phyloP scores from a whole-genome alignment of 805 yeast species.

The Lipomyces oligophaga region DNA sequence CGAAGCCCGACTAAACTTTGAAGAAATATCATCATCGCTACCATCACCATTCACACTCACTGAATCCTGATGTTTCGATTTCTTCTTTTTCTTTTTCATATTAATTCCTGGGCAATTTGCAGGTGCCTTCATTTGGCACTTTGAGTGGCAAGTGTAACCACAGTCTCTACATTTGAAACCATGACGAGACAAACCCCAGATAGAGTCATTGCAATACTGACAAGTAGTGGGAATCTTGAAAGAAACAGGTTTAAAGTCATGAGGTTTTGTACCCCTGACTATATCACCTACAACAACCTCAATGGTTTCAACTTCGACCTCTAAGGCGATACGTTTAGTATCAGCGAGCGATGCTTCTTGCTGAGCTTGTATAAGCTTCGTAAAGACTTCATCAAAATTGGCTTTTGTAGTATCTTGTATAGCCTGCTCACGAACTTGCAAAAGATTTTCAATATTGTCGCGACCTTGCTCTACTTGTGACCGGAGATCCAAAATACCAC shows the following conservation, averaged over 20 bases:
- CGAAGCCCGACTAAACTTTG: conserved; percentile 1
- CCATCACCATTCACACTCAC: conserved; percentile 14
- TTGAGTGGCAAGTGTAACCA: conserved; percentile 30
- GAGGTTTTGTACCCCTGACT: conserved; percentile 44
- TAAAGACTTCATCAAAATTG: conserved; percentile 49
- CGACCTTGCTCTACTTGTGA: conserved; percentile 34
- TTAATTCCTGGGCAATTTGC: conserved; percentile 43
- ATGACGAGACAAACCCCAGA: conserved; percentile 32
- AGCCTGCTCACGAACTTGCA: conserved; percentile 35
- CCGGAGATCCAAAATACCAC: conserved; percentile 33
- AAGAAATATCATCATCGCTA: conserved; percentile 7
- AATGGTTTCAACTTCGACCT: conserved; percentile 87
- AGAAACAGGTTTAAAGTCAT: conserved; percentile 31
- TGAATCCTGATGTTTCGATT: conserved; percentile 6
- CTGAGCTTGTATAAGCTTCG: conserved; percentile 50
- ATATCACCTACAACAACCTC: conserved; percentile 74
- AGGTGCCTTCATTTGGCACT: conserved; percentile 38
- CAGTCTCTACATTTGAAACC: conserved; percentile 31
- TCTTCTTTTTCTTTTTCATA: conserved; percentile 21
- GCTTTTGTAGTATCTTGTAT: conserved; percentile 50
- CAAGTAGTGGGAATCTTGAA: conserved; percentile 32
- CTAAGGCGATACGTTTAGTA: conserved; percentile 64
- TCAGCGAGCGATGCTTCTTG: conserved; percentile 69
- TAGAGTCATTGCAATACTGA: conserved; percentile 27
- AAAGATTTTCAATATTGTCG: conserved; percentile 30